Base-by-base conservation (phyloP, 805 yeast genomes). In the Starmera caribaea region DNA sequence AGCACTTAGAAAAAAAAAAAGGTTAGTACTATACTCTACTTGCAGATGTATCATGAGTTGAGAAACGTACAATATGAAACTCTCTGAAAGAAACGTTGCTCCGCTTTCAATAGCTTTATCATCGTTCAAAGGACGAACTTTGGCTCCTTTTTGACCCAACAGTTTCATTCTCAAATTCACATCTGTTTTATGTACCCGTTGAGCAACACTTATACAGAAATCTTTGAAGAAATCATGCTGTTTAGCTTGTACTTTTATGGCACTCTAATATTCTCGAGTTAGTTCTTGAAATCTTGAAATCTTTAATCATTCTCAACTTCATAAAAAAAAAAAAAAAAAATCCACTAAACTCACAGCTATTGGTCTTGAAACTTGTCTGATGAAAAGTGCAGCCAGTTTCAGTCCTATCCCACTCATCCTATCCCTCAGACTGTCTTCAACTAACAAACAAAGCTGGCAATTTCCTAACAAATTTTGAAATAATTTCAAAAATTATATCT, bases 31-130 rank as follows among this genome's bases (percentile, higher is more conserved):
- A 8, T 9, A 33, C 35, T 9, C 16, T 13, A 11, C 7, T 5
- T 32, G 17, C 7, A 32, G 26, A 9, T 21, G n/a, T n/a, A n/a
- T n/a, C n/a, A n/a, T n/a, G n/a, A n/a, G n/a, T n/a, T n/a, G n/a
- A n/a, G n/a, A n/a, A n/a, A n/a, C 40, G 17, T 32, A 38, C 40
- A 87, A 86, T 15, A 86, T 76, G 51, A 86, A 81, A 28, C 78
- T 56, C 55, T 86, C 95, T 35, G 90, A 80, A 11, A 86, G 61
- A 54, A 85, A 76, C 41, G 71, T 81, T 34, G 95, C 92, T 1
- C 95, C 95, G 42, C 70, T 76, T 42, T 86, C 92, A 34, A 87
- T 73, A 30, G 96, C 95, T 51, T 76, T 79, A 11, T 77, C 74
- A 48, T 85, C 95, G 55, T 84, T 85, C 55, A 86, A 68, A 0